Percentiles rank a stretch among this genome's conserved stretches.
phyloP scores from a whole-genome alignment of 2,329 filamentous ascomycete species.

The Botrytis cinerea region DNA sequence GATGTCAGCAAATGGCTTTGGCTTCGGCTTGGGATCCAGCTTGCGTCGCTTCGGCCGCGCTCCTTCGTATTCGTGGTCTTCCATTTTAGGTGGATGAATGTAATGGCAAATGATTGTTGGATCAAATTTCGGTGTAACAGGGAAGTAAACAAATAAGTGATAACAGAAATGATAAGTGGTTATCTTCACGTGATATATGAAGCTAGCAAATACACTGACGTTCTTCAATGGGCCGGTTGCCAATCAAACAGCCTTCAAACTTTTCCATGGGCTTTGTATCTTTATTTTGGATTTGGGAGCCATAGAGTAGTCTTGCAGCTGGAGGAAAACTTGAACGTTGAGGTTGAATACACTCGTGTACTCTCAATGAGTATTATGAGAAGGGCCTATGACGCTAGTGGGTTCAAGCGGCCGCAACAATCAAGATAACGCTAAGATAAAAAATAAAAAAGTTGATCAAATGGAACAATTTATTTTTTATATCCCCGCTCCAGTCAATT shows the following conservation, averaged over 20 bases:
- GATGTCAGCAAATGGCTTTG: conserved; percentile 52
- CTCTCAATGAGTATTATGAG: background rate
- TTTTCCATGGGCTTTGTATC: background rate
- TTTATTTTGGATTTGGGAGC: background rate
- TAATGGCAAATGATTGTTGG: background rate
- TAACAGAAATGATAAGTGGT: background rate
- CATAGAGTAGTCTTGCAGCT: background rate
- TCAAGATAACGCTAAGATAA: conserved; percentile 23
- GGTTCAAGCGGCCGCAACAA: conserved; percentile 18
- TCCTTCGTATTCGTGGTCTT: conserved; percentile 43
- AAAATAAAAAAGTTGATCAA: conserved; percentile 20
- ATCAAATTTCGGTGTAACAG: conserved; percentile 5
- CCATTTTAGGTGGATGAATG: conserved; percentile 40
- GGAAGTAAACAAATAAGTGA: background rate
- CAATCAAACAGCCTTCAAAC: background rate
- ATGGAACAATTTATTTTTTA: conserved; percentile 21
- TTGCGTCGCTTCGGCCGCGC: conserved; percentile 64
- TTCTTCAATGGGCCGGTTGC: background rate
- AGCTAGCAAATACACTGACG: background rate
- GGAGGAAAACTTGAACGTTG: background rate
- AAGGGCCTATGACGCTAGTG: background rate
- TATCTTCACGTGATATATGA: background rate
- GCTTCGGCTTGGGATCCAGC: conserved; percentile 59
- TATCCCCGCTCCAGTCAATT: conserved; percentile 16
- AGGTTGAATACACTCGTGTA: background rate